phyloP scores from a whole-genome alignment of 345 rosid species.

The Reutealis trisperma region DNA sequence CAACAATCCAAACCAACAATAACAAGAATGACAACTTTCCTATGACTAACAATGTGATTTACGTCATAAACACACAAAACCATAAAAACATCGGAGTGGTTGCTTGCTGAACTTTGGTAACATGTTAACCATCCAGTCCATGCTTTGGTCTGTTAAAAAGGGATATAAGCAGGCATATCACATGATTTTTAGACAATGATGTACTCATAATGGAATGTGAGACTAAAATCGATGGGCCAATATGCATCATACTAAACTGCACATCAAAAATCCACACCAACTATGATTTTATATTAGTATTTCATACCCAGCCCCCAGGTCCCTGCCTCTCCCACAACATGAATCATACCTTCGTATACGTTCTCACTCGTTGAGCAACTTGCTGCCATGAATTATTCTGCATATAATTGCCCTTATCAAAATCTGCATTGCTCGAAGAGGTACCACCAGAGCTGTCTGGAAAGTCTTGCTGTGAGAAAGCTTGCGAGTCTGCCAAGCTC shows the following conservation, averaged over 20 bases:
- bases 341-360: slow-evolving; percentile 81
- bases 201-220: neutral
- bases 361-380: slow-evolving; percentile 69
- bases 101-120: too few relatives aligned
- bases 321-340: neutral
- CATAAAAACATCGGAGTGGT: too few relatives aligned
- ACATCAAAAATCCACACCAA: neutral
- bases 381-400: slow-evolving; percentile 79
- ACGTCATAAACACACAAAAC: too few relatives aligned
- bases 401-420: slow-evolving; percentile 71
- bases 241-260: neutral
- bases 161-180: too few relatives aligned
- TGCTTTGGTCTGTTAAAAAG: too few relatives aligned
- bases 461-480: slow-evolving; percentile 75
- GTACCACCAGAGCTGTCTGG: slow-evolving; percentile 88
- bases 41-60: too few relatives aligned
- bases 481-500: slow-evolving; percentile 79
- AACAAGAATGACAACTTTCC: too few relatives aligned
- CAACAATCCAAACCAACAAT: too few relatives aligned
- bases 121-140: too few relatives aligned
- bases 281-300: neutral
- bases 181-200: too few relatives aligned
- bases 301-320: neutral
- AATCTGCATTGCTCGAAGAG: slow-evolving; percentile 84
- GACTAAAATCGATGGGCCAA: neutral